A percentile compares a stretch with the other conserved stretches of the same genome.
Conservation (phyloP, 257 asterid species). For the Nicotiana noctiflora region DNA sequence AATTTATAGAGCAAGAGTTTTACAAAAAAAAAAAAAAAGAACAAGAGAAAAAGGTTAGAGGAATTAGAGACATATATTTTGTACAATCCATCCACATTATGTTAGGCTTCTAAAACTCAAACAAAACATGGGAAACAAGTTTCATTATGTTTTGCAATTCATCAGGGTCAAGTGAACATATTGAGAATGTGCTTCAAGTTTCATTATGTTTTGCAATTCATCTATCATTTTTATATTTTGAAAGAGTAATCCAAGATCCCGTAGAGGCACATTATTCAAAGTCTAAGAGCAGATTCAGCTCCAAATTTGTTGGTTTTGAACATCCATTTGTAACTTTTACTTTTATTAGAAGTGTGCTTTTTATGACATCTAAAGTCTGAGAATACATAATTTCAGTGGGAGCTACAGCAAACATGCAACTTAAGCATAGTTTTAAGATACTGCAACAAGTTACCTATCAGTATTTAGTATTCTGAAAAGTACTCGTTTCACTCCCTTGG, state of each 20-base stretch:
- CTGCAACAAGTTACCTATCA: slow-evolving; percentile 54
- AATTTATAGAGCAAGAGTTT: background rate
- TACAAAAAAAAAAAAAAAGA: background rate
- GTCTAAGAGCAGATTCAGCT: background rate
- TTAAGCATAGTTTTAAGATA: slow-evolving; percentile 1
- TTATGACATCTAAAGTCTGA: too few species aligned
- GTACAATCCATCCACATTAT: background rate
- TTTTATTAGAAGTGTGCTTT: too few species aligned
- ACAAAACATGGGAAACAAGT: background rate
- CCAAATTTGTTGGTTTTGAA: background rate
- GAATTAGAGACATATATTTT: background rate
- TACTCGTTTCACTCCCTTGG: slow-evolving; percentile 37
- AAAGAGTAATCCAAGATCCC: background rate
- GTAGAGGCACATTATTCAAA: background rate
- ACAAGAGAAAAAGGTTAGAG: background rate
- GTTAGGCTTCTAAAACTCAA: background rate
- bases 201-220: background rate
- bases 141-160: too few species aligned
- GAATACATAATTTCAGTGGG: too few species aligned
- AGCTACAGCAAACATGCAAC: background rate
- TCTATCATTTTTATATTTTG: background rate
- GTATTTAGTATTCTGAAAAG: slow-evolving; percentile 72
- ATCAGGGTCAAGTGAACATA: background rate
- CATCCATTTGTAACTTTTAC: background rate
- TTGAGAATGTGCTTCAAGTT: background rate